Evolutionary conservation across 176 grass and related monocot species (phyloP).

Genomic region (Musa acuminata): DNA sequence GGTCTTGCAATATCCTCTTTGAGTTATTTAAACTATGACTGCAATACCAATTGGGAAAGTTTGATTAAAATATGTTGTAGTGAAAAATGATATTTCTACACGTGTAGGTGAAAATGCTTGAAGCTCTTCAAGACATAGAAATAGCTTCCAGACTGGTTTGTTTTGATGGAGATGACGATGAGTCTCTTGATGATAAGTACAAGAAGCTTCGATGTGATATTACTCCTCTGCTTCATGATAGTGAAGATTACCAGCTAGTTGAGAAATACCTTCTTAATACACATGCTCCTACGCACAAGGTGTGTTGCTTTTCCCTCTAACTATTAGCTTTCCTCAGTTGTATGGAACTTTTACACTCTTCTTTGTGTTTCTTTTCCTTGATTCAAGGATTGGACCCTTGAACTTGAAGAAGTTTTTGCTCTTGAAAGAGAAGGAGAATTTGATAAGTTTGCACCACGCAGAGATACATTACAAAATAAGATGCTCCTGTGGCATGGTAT

Average conservation of each 20-base stretch:
- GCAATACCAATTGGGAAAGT: not conserved
- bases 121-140: slow-evolving; percentile 96
- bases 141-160: slow-evolving; percentile 91
- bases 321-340: slow-evolving; percentile 1
- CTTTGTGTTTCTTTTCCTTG: not conserved
- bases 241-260: slow-evolving; percentile 78
- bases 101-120: slow-evolving; percentile 87
- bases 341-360: not conserved
- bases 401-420: slow-evolving; percentile 84
- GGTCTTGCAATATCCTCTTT: not conserved
- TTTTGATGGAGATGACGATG: slow-evolving; percentile 62
- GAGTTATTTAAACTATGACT: not conserved
- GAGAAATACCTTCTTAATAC: slow-evolving; percentile 78
- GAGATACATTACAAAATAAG: slow-evolving; percentile 73
- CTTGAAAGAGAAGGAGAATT: slow-evolving; percentile 83
- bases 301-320: slow-evolving; percentile 25
- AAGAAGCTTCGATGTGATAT: slow-evolving; percentile 72
- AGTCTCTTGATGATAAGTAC: slow-evolving; percentile 86
- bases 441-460: slow-evolving; percentile 61
- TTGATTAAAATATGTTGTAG: not conserved
- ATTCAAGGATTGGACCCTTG: slow-evolving; percentile 78
- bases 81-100: not conserved
- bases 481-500: slow-evolving; percentile 97
- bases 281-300: slow-evolving; percentile 97
- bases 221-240: slow-evolving; percentile 53